phyloP scores from a whole-genome alignment of 192 early-diverging fungal genomes.

The Entophlyctis helioformis region DNA sequence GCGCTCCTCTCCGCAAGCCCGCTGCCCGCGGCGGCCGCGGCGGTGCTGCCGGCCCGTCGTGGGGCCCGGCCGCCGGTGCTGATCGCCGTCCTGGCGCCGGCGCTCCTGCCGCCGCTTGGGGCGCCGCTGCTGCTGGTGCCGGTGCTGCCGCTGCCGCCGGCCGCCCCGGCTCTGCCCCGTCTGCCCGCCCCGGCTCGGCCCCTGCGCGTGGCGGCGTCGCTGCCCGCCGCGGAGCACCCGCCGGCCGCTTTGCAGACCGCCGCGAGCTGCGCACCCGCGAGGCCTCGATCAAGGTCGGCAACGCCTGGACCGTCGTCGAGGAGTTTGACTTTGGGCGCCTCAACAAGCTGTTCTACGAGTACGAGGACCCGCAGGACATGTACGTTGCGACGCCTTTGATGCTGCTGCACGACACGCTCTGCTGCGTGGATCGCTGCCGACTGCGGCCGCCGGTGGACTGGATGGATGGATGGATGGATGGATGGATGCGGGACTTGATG shows the following conservation, averaged over 20 bases:
- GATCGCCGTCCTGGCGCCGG: too few relatives aligned
- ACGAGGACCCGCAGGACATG: slow-evolving; percentile 68
- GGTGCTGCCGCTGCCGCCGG: slow-evolving; percentile 3
- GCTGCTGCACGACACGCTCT: too few relatives aligned
- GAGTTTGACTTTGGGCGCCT: slow-evolving; percentile 90
- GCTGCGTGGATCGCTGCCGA: too few relatives aligned
- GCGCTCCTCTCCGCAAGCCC: slow-evolving; percentile 59
- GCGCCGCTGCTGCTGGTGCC: slow-evolving; percentile 2
- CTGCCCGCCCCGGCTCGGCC: slow-evolving; percentile 7
- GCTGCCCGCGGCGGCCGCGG: slow-evolving; percentile 13
- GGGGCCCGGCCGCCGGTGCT: too few relatives aligned
- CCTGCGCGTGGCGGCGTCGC: slow-evolving; percentile 10
- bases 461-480: too few relatives aligned
- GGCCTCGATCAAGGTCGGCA: slow-evolving; percentile 73
- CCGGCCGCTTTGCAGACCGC: slow-evolving; percentile 13
- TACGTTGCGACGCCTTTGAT: too few relatives aligned
- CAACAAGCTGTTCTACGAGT: slow-evolving; percentile 67
- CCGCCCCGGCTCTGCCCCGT: slow-evolving; percentile 6
- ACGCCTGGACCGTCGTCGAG: slow-evolving; percentile 86
- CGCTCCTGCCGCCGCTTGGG: too few relatives aligned
- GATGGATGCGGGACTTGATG: too few relatives aligned
- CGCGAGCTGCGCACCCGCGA: slow-evolving; percentile 64
- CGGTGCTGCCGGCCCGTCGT: slow-evolving; percentile 1
- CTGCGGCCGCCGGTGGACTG: too few relatives aligned
- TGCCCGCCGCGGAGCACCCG: slow-evolving; percentile 16